Conservation (phyloP, 2,329 filamentous ascomycete species). For the Monilinia fructigena region DNA sequence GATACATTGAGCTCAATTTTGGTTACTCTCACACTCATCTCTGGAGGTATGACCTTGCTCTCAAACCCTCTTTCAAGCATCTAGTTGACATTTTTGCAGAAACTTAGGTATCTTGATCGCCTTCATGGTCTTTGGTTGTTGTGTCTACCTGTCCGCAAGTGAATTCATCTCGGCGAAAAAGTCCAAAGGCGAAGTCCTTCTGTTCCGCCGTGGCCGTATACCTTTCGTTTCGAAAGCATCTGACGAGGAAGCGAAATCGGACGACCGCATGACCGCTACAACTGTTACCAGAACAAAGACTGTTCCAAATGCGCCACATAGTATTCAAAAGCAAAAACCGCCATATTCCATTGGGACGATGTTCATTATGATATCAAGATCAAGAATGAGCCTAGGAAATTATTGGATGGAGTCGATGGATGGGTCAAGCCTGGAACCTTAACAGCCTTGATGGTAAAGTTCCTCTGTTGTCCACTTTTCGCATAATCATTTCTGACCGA, state of each 20-base stretch:
- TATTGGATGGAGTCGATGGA: constrained; percentile 83
- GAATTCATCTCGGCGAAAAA: constrained; percentile 65
- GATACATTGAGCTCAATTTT: constrained; percentile 57
- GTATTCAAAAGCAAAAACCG: constrained; percentile 45
- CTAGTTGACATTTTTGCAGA: constrained; percentile 27
- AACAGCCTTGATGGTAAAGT: constrained; percentile 71
- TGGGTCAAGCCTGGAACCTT: constrained; percentile 93
- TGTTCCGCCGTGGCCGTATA: constrained; percentile 68
- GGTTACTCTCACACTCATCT: constrained; percentile 57
- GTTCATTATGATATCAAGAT: constrained; percentile 65
- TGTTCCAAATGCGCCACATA: constrained; percentile 46
- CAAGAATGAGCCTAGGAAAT: constrained; percentile 70
- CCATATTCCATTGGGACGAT: constrained; percentile 53
- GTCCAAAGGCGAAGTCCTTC: constrained; percentile 74
- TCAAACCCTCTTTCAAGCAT: constrained; percentile 30
- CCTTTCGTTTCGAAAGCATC: constrained; percentile 26
- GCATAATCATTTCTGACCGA: not conserved
- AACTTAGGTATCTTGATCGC: constrained; percentile 69
- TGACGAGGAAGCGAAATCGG: constrained; percentile 31
- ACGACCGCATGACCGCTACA: constrained; percentile 44
- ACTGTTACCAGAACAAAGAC: constrained; percentile 47
- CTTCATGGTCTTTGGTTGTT: constrained; percentile 61
- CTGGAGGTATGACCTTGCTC: constrained; percentile 52
- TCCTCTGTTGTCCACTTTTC: not conserved
- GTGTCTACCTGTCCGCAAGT: constrained; percentile 61